Percentiles rank a stretch among this genome's conserved stretches.
phyloP scores from a whole-genome alignment of 2,329 filamentous ascomycete genomes.

The Calycina marina region DNA sequence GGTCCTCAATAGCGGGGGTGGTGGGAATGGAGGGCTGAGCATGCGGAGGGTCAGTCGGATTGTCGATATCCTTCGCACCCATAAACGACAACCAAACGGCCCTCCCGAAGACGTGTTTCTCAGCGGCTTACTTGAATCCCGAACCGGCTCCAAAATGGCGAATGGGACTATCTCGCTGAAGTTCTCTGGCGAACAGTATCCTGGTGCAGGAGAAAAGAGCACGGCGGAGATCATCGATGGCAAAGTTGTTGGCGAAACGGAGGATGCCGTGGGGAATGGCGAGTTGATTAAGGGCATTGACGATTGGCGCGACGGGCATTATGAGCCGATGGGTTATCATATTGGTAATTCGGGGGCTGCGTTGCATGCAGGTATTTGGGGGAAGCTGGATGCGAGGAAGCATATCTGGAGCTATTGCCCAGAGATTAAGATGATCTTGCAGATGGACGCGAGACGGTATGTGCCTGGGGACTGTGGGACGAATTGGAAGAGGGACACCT shows the following conservation, averaged over 20 bases:
- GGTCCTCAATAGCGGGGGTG: neutral
- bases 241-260: slow-evolving; percentile 4
- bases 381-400: neutral
- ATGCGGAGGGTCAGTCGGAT: neutral
- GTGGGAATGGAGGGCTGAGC: neutral
- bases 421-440: neutral
- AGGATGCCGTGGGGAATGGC: too few species aligned
- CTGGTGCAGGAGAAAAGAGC: neutral
- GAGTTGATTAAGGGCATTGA: neutral
- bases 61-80: neutral
- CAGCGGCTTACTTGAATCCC: neutral
- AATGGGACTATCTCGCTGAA: neutral
- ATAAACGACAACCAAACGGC: neutral
- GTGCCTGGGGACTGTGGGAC: neutral
- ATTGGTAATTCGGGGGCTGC: neutral
- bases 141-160: neutral
- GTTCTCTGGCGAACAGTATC: neutral
- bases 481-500: neutral
- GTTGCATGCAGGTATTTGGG: neutral
- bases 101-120: neutral
- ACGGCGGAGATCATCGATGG: slow-evolving; percentile 4
- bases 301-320: neutral
- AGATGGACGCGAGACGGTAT: neutral
- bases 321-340: neutral
- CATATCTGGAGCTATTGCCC: neutral